Evolutionary conservation across 345 rosid species (phyloP), one percentile per base, ranked within the genome.

Genomic region (Eucalyptus tenuipes): DNA sequence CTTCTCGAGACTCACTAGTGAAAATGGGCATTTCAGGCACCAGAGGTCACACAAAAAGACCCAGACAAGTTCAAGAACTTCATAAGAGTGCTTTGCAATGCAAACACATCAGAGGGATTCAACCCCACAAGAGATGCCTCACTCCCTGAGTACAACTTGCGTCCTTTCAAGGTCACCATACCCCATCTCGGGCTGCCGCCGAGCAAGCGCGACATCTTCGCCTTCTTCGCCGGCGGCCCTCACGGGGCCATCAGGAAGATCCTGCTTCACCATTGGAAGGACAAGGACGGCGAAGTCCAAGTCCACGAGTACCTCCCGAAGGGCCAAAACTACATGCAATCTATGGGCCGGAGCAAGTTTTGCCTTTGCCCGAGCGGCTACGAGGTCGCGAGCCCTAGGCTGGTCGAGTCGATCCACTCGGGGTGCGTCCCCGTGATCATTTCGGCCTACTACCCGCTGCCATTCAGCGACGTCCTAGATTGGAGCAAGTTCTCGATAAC

Each of bases 341-440:
- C 92, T 18, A 92, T 94, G 94, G 88, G 91, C 16, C 89, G 49
- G 18, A 90, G 92, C 88, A 92, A 88, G 90, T 94, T 92, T 82
- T 94, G 96, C 88, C 88, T 94, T 16, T 92, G 96, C 90, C 95
- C 95, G 37, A 93, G 96, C 44, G 96, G 96, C 49, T 93, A 71
- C 29, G 95, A 94, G 90, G 96, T 94, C 5, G 95, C 96, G 16
- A 93, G 94, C 81, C 96, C 94, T 7, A 89, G 95, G 81, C 59
- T 92, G 47, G 95, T 92, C 13, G 94, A 92, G 87, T 88, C 95
- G 20, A 92, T 93, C 47, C 85, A 89, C 85, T 89, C 90, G 6
- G 94, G 94, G 27, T 94, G 96, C 82, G 90, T 94, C 86, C 95
- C 95, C 4, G 94, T 93, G 57, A 86, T 94, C 40, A 90, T 94